These are phyloP conservation scores for Fusarium sp. DNA, from an alignment of 2,329 filamentous ascomycete species.

Conservation along the genomic window DNA sequence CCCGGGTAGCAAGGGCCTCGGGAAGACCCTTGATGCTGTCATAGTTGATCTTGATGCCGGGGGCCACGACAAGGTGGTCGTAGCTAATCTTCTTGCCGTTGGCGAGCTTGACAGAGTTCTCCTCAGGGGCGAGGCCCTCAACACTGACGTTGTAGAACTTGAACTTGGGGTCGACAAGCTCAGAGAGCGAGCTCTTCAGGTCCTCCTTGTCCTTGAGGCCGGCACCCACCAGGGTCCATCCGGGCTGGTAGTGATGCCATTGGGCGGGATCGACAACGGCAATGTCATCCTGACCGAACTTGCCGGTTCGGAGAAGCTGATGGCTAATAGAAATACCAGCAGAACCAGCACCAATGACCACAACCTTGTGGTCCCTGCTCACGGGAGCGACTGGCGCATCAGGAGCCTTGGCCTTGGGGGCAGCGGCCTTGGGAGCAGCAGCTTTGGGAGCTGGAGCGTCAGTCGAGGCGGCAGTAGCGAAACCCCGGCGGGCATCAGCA, in stretches of 20 bases:
- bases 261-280: constrained; percentile 72
- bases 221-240: constrained; percentile 76
- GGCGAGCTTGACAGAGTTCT: constrained; percentile 67
- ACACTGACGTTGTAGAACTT: constrained; percentile 69
- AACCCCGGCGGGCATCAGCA: constrained; percentile 1
- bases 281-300: constrained; percentile 70
- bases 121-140: constrained; percentile 62
- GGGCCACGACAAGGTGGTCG: constrained; percentile 73
- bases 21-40: constrained; percentile 66
- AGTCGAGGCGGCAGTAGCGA: constrained; percentile 25
- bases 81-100: constrained; percentile 70
- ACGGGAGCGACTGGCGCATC: background rate
- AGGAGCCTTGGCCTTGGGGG: background rate
- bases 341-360: constrained; percentile 75
- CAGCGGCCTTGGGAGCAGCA: background rate
- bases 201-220: constrained; percentile 73
- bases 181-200: constrained; percentile 62
- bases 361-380: constrained; percentile 66
- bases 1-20: constrained; percentile 63
- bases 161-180: constrained; percentile 69
- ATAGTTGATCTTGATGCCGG: constrained; percentile 66
- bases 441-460: background rate
- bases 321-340: constrained; percentile 75
- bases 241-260: constrained; percentile 77
- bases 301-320: constrained; percentile 71